phyloP scores from a whole-genome alignment of 2,329 filamentous ascomycete genomes.

The Colletotrichum sansevieriae region DNA sequence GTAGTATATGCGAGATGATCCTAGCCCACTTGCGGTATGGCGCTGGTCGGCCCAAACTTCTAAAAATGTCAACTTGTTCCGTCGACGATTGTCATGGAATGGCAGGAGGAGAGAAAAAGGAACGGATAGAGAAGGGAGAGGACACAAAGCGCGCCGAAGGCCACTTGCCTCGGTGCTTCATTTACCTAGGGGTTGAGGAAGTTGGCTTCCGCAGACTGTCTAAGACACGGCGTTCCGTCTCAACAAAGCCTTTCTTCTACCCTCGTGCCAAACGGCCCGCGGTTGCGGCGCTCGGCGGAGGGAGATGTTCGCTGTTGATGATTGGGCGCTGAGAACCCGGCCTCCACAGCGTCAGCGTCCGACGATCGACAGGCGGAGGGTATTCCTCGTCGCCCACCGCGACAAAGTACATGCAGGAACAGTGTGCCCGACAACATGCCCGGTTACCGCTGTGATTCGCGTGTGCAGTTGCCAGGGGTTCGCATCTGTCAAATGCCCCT shows the following conservation, averaged over 20 bases:
- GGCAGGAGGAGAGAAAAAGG: slow-evolving; percentile 13
- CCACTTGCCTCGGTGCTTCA: background rate
- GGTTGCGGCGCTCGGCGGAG: slow-evolving; percentile 21
- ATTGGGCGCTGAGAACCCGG: slow-evolving; percentile 1
- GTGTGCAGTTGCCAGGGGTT: too few relatives aligned
- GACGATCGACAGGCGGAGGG: slow-evolving; percentile 14
- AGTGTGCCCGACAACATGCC: background rate
- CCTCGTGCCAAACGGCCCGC: slow-evolving; percentile 20
- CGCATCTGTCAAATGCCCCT: too few relatives aligned
- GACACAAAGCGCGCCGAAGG: background rate
- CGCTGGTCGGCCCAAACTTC: slow-evolving; percentile 21
- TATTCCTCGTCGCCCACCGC: background rate
- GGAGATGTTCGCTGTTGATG: background rate
- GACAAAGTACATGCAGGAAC: slow-evolving; percentile 1
- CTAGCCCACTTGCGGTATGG: slow-evolving; percentile 31
- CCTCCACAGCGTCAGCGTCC: slow-evolving; percentile 13
- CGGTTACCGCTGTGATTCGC: too few relatives aligned
- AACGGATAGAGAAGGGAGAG: slow-evolving; percentile 17
- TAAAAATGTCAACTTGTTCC: slow-evolving; percentile 30
- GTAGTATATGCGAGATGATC: slow-evolving; percentile 14
- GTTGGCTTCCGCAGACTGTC: background rate
- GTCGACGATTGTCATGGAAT: slow-evolving; percentile 20
- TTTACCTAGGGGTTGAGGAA: background rate
- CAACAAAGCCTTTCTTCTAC: slow-evolving; percentile 30
- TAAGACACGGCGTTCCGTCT: slow-evolving; percentile 23